Percentiles rank a stretch among this genome's conserved stretches.
These are phyloP conservation scores for Trichophyton verrucosum DNA, from an alignment of 2,329 filamentous ascomycete species.

Conservation along the genomic window DNA sequence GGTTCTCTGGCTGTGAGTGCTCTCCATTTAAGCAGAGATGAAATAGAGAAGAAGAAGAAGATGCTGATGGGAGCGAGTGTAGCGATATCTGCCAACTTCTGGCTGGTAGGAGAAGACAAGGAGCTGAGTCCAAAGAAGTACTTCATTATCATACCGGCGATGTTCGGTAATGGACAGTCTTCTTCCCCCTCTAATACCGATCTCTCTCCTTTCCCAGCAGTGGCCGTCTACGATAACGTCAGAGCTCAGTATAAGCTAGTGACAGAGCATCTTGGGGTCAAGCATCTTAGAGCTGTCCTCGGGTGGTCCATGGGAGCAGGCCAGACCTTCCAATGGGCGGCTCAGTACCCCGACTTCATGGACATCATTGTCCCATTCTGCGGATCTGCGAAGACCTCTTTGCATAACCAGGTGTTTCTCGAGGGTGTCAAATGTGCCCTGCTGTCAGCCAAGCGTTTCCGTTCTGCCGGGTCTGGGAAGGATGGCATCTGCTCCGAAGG, in stretches of 20 bases:
- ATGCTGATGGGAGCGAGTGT: slow-evolving; percentile 5
- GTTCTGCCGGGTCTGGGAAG: slow-evolving; percentile 41
- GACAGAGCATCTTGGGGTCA: slow-evolving; percentile 50
- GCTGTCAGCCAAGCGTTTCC: slow-evolving; percentile 44
- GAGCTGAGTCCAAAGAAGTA: slow-evolving; percentile 52
- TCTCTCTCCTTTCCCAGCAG: slow-evolving; percentile 47
- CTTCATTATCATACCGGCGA: slow-evolving; percentile 55
- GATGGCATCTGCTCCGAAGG: slow-evolving; percentile 30
- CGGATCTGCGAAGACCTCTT: slow-evolving; percentile 49
- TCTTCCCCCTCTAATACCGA: slow-evolving; percentile 53
- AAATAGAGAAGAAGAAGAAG: too few relatives aligned
- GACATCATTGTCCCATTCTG: slow-evolving; percentile 55
- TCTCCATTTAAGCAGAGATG: not conserved
- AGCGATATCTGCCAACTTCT: slow-evolving; percentile 58
- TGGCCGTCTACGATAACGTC: slow-evolving; percentile 58
- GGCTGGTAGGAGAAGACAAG: slow-evolving; percentile 57
- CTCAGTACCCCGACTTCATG: slow-evolving; percentile 53
- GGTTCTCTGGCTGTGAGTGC: slow-evolving; percentile 52
- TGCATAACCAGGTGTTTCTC: slow-evolving; percentile 58
- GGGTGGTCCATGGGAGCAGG: slow-evolving; percentile 62
- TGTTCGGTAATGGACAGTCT: slow-evolving; percentile 59
- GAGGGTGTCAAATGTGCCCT: slow-evolving; percentile 51
- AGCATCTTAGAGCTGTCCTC: slow-evolving; percentile 49
- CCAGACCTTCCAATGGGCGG: slow-evolving; percentile 54
- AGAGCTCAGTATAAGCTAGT: slow-evolving; percentile 53